phyloP scores from a whole-genome alignment of 805 yeast species.

The Kuraishia borneana region DNA sequence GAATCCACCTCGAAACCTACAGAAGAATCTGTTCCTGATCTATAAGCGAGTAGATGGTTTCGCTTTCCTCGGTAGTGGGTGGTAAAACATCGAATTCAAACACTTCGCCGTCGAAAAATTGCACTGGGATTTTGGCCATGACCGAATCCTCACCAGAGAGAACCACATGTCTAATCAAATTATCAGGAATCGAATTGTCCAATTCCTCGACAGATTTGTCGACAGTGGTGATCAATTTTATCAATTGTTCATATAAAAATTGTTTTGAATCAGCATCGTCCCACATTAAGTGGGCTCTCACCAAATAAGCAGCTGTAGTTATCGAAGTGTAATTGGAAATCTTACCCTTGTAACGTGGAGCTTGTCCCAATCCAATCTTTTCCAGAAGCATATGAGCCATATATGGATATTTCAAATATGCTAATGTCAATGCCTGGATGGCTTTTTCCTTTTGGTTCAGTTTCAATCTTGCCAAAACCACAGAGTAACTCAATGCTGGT shows the following conservation, averaged over 20 bases:
- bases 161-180: conserved; percentile 56
- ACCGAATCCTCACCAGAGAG: conserved; percentile 61
- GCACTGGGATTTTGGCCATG: conserved; percentile 57
- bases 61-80: conserved; percentile 27
- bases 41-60: background rate
- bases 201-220: conserved; percentile 7
- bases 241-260: conserved; percentile 21
- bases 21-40: background rate
- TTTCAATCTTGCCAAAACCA: conserved; percentile 48
- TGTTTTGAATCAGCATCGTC: conserved; percentile 30
- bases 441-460: conserved; percentile 32
- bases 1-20: conserved; percentile 8
- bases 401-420: conserved; percentile 47
- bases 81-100: conserved; percentile 68
- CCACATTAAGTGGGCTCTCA: conserved; percentile 47
- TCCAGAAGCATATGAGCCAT: conserved; percentile 40
- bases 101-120: conserved; percentile 50
- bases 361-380: conserved; percentile 25
- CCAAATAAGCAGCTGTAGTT: conserved; percentile 45
- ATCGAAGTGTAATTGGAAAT: conserved; percentile 24
- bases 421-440: conserved; percentile 28
- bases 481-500: conserved; percentile 59
- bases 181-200: conserved; percentile 28
- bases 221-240: conserved; percentile 9
- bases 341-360: conserved; percentile 14